phyloP scores from a whole-genome alignment of 2,329 filamentous ascomycete genomes.

The Talaromyces sp. region DNA sequence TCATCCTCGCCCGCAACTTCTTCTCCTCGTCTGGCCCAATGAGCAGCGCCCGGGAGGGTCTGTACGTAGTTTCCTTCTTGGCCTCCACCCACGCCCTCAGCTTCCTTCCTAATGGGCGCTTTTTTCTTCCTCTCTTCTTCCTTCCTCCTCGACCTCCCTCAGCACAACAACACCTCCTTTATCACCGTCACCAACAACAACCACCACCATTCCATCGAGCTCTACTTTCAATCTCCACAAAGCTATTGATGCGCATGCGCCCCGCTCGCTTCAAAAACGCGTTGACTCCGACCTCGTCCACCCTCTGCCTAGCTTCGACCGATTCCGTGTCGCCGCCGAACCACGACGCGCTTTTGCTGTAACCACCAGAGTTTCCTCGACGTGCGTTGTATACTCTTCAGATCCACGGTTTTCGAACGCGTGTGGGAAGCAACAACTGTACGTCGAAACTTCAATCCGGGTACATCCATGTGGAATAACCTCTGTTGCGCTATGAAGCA shows the following conservation, averaged over 20 bases:
- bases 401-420: background rate
- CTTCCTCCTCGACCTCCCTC: background rate
- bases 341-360: constrained; percentile 17
- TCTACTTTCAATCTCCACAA: background rate
- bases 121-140: constrained; percentile 24
- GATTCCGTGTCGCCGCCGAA: background rate
- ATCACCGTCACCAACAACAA: constrained; percentile 21
- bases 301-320: constrained; percentile 1
- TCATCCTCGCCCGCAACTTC: constrained; percentile 18
- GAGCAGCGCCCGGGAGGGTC: constrained; percentile 25
- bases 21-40: constrained; percentile 41
- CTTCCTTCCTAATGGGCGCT: constrained; percentile 20
- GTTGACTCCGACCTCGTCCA: background rate
- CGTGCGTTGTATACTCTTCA: background rate
- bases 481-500: background rate
- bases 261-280: constrained; percentile 16
- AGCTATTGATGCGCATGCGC: constrained; percentile 2
- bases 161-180: constrained; percentile 13
- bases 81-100: constrained; percentile 26
- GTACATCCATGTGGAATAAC: background rate
- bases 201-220: background rate
- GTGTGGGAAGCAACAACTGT: background rate
- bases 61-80: constrained; percentile 27
- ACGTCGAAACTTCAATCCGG: background rate
- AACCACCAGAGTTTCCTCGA: constrained; percentile 8